phyloP scores from a whole-genome alignment of 2,329 filamentous ascomycete species.

The Monascus ruber region DNA sequence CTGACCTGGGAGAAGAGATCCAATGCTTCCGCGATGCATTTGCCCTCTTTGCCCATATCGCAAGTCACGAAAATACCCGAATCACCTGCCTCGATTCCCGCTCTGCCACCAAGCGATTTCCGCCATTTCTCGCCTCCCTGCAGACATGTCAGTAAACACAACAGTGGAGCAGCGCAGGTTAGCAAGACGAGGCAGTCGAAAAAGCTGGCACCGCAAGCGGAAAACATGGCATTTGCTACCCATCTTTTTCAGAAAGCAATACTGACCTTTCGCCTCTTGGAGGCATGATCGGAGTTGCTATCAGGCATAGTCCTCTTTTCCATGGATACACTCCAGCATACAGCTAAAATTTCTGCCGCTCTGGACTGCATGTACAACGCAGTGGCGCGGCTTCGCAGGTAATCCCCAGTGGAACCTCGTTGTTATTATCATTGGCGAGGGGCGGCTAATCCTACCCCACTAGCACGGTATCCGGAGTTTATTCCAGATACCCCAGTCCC shows the following conservation, averaged over 20 bases:
- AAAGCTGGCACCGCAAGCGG: neutral
- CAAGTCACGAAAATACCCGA: constrained; percentile 54
- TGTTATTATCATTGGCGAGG: too few species aligned
- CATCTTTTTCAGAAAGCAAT: neutral
- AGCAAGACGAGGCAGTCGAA: neutral
- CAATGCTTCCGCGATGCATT: constrained; percentile 46
- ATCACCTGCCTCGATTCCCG: constrained; percentile 38
- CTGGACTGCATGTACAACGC: neutral
- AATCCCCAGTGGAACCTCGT: too few species aligned
- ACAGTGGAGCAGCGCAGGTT: neutral
- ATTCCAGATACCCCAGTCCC: too few species aligned
- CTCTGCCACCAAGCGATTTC: constrained; percentile 14
- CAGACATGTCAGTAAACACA: constrained; percentile 2
- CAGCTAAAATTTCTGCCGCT: neutral
- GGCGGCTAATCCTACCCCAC: too few species aligned
- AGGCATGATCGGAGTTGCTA: constrained; percentile 10
- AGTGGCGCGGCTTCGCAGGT: neutral
- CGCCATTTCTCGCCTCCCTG: constrained; percentile 21
- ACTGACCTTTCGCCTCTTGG: constrained; percentile 25
- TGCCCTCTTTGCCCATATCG: constrained; percentile 49
- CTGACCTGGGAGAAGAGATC: constrained; percentile 47
- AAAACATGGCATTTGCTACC: too few species aligned
- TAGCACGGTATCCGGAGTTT: too few species aligned
- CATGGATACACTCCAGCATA: neutral
- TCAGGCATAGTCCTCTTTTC: constrained; percentile 23